phyloP scores from a whole-genome alignment of 1,284 basidiomycete genomes.

The Rhodotorula sp. region DNA sequence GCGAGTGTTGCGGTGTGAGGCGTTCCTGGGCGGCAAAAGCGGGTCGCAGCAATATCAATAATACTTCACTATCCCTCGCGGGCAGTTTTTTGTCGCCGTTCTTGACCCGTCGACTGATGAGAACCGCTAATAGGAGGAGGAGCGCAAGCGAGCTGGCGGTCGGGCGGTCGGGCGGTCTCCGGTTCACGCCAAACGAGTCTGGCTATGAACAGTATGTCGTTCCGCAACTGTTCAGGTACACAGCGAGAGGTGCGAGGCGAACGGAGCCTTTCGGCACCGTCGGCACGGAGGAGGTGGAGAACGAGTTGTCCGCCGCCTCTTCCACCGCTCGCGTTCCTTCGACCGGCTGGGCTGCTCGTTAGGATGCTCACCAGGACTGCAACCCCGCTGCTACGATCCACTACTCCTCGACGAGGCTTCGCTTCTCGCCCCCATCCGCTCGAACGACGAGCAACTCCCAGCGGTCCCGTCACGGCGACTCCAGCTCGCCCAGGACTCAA shows the following conservation, averaged over 20 bases:
- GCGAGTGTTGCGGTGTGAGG: not conserved
- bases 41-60: not conserved
- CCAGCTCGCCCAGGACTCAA: not conserved
- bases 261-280: too few relatives aligned
- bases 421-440: constrained; percentile 30
- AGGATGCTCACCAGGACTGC: not conserved
- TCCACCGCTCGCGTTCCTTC: not conserved
- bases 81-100: not conserved
- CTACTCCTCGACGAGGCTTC: not conserved
- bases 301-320: too few relatives aligned
- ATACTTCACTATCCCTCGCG: too few relatives aligned
- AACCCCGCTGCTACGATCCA: not conserved
- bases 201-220: too few relatives aligned
- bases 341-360: not conserved
- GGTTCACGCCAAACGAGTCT: not conserved
- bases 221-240: too few relatives aligned
- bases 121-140: not conserved
- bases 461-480: constrained; percentile 14
- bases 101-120: not conserved
- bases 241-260: too few relatives aligned
- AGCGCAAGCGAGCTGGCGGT: not conserved
- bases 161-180: not conserved
- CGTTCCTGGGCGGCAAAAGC: not conserved
- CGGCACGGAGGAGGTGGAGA: too few relatives aligned
- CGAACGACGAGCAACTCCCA: constrained; percentile 19